phyloP scores from a whole-genome alignment of 257 asterid genomes.

The Nicotiana attenuata region DNA sequence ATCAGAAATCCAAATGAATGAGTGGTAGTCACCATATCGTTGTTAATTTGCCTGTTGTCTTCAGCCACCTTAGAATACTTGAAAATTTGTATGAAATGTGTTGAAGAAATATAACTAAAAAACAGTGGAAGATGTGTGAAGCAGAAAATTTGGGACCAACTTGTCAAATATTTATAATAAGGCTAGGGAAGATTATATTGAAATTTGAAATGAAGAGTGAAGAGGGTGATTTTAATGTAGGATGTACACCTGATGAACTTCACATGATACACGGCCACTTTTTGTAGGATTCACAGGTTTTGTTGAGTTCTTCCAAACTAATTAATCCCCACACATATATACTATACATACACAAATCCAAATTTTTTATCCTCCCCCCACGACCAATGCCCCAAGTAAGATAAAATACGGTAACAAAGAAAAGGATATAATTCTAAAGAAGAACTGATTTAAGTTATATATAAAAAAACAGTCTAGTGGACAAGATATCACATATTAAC shows the following conservation, averaged over 20 bases:
- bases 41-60: background rate
- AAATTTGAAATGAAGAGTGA: background rate
- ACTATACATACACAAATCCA: background rate
- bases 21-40: background rate
- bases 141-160: background rate
- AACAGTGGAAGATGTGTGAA: background rate
- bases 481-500: too few relatives aligned
- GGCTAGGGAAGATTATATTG: background rate
- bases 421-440: too few relatives aligned
- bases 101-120: background rate
- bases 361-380: too few relatives aligned
- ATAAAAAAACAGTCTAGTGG: too few relatives aligned
- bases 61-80: background rate
- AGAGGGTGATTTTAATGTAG: conserved; percentile 31
- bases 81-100: background rate
- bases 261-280: conserved; percentile 68
- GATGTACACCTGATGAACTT: conserved; percentile 44
- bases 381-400: too few relatives aligned
- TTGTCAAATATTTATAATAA: background rate
- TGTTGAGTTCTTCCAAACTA: conserved; percentile 15
- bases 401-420: background rate
- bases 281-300: conserved; percentile 61
- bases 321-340: background rate
- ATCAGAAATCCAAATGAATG: conserved; percentile 8
- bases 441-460: too few relatives aligned